phyloP scores from a whole-genome alignment of 2,329 filamentous ascomycete species.

The Pyrenochaeta sp. region DNA sequence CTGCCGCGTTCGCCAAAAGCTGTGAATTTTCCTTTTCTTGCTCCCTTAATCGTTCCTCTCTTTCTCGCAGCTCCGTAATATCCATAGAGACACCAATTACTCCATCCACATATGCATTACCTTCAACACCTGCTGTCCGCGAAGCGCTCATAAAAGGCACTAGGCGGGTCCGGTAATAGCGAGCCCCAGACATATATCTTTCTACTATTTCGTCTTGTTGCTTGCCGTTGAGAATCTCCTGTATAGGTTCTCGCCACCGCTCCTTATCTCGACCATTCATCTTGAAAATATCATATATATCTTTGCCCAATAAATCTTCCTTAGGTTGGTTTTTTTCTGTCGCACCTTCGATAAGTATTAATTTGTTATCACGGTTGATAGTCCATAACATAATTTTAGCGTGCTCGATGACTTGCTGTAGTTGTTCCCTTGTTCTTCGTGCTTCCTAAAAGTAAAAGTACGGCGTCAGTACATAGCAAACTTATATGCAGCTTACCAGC shows the following conservation, averaged over 20 bases:
- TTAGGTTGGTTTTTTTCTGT: constrained; percentile 51
- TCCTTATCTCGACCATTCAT: constrained; percentile 41
- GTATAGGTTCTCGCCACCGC: constrained; percentile 65
- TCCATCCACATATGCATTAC: constrained; percentile 68
- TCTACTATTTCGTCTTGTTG: constrained; percentile 70
- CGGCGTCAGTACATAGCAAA: too few species aligned
- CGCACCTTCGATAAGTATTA: constrained; percentile 76
- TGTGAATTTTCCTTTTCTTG: constrained; percentile 75
- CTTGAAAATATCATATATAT: constrained; percentile 71
- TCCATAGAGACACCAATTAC: constrained; percentile 84
- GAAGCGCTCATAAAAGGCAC: constrained; percentile 70
- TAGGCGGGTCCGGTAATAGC: constrained; percentile 77
- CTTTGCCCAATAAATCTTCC: constrained; percentile 61
- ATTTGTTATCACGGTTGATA: constrained; percentile 67
- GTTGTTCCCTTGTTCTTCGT: constrained; percentile 72
- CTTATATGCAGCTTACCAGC: too few species aligned
- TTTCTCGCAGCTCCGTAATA: constrained; percentile 74
- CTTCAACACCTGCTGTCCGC: constrained; percentile 60
- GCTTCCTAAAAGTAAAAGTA: constrained; percentile 53
- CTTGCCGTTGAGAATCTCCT: constrained; percentile 70
- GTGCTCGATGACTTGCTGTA: constrained; percentile 77
- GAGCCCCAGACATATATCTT: constrained; percentile 64
- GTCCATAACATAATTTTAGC: constrained; percentile 80
- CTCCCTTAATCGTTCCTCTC: constrained; percentile 69
- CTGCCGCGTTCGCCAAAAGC: constrained; percentile 76